Evolutionary conservation across 176 grass and related monocot genomes (phyloP).

Genomic region (Ampelocalamus luodianensis): DNA sequence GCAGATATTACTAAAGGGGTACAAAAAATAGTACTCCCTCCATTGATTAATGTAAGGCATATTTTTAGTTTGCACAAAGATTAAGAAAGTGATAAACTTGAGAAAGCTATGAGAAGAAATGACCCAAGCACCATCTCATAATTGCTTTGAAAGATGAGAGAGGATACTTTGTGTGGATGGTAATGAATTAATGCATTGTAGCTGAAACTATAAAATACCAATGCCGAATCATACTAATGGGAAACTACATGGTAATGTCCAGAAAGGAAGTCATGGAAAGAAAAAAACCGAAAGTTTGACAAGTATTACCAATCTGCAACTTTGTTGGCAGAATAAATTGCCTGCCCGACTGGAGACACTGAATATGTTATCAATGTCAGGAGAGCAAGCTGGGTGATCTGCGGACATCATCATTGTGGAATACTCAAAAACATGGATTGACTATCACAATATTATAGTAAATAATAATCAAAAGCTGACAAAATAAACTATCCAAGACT

Average conservation of each 20-base stretch:
- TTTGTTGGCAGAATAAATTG: conserved; percentile 77
- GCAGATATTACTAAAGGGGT: background rate
- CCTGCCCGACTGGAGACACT: conserved; percentile 31
- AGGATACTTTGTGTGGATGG: background rate
- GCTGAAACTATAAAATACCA: conserved; percentile 3
- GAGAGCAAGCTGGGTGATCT: conserved; percentile 78
- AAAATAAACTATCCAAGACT: conserved; percentile 27
- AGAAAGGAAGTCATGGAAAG: conserved; percentile 23
- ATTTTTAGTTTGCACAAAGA: background rate
- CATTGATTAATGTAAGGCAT: background rate
- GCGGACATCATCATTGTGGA: conserved; percentile 46
- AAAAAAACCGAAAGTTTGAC: conserved; percentile 15
- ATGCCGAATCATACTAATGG: conserved; percentile 20
- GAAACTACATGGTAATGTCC: conserved; percentile 30
- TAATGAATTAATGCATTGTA: background rate
- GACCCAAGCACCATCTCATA: background rate
- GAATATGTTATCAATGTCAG: conserved; percentile 47
- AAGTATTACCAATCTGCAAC: conserved; percentile 77
- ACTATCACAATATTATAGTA: conserved; percentile 26
- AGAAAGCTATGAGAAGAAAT: background rate
- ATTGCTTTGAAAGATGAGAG: background rate
- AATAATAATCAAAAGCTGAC: conserved; percentile 17
- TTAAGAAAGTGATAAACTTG: background rate
- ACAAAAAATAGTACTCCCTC: background rate
- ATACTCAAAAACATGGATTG: conserved; percentile 39